These are phyloP conservation scores for Dendrobium catenatum DNA, from an alignment of 106 monocot genomes.

Conservation along the genomic window DNA sequence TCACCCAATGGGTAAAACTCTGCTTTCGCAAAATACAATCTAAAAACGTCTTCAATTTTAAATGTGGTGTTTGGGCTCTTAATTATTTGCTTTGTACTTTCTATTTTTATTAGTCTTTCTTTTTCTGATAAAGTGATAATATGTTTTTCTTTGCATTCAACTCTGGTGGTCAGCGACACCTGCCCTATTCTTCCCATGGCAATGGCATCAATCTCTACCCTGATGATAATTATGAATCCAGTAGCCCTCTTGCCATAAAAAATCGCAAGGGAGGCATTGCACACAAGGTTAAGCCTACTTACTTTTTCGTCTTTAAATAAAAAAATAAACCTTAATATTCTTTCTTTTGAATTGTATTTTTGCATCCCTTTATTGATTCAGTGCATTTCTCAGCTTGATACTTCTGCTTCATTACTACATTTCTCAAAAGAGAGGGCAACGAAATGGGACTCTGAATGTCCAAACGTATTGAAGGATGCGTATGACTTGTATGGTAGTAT, in stretches of 20 bases:
- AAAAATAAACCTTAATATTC: not conserved
- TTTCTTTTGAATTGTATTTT: not conserved
- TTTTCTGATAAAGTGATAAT: not conserved
- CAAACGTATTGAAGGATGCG: slow-evolving; percentile 29
- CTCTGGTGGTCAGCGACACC: slow-evolving; percentile 21
- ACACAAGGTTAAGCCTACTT: slow-evolving; percentile 36
- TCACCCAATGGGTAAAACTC: too few species aligned
- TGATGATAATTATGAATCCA: slow-evolving; percentile 18
- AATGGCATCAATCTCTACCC: slow-evolving; percentile 12
- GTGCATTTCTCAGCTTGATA: slow-evolving; percentile 36
- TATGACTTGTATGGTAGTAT: slow-evolving; percentile 33
- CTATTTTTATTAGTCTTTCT: not conserved
- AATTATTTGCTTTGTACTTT: not conserved
- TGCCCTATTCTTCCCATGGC: slow-evolving; percentile 15
- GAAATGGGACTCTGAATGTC: slow-evolving; percentile 71
- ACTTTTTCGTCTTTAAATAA: not conserved
- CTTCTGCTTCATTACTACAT: slow-evolving; percentile 28
- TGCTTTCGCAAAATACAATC: not conserved
- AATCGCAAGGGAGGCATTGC: not conserved
- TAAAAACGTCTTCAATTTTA: not conserved
- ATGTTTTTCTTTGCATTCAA: slow-evolving; percentile 33
- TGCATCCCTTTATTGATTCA: not conserved
- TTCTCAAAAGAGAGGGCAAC: slow-evolving; percentile 71
- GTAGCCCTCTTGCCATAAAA: not conserved
- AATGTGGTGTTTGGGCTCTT: not conserved